Base-by-base conservation (phyloP, 2,329 filamentous ascomycete species). In the Hypoxylon sp. region DNA sequence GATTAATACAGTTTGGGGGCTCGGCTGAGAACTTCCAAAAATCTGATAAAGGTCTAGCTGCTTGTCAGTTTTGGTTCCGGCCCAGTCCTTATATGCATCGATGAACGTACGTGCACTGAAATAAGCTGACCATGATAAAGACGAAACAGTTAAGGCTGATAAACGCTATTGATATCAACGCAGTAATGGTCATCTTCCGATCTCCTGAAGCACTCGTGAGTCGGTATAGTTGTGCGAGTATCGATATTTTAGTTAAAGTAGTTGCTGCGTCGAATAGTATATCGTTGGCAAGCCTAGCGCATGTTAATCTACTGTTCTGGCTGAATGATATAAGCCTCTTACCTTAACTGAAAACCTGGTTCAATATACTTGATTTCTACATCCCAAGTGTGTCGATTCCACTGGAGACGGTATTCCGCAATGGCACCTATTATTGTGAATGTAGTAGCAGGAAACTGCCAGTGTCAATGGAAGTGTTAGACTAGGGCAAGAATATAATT, bases 1-100 rank as follows among this genome's bases (percentile, higher is more conserved):
- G 81, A 26, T 86, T 73, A 42, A 87, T 83, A 50, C 85, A 83
- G 17, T 84, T 74, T 48, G 79, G 77, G 0, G 78, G 75, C 19
- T 63, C 57, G 14, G 59, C 10, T 0, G 78, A 78, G 1, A 81
- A 57, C 10, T 75, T 78, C 81, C 81, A 83, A 69, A 79, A 81
- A 13, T 76, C 76, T 29, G 78, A 78, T 3, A 81, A 66, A 5
- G 81, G 81, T 19, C 81, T 82, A 39, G 13, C 3, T 14, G 3
- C 35, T 48, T 24, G 26, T 69, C 50, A 67, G 62, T n/a, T 29
- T 8, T 26, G 8, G 13, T 24, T 50, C 10, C 9, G 5, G 13
- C 3, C 1, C 39, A 37, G 2, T 47, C 1, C 6, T 53, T 5
- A 5, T 42, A 2, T 24, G 29, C 29, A 11, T 9, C 13, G 10